Conservation (phyloP, 352 stramenopile species). For the Globisporangium acanthophoron region DNA sequence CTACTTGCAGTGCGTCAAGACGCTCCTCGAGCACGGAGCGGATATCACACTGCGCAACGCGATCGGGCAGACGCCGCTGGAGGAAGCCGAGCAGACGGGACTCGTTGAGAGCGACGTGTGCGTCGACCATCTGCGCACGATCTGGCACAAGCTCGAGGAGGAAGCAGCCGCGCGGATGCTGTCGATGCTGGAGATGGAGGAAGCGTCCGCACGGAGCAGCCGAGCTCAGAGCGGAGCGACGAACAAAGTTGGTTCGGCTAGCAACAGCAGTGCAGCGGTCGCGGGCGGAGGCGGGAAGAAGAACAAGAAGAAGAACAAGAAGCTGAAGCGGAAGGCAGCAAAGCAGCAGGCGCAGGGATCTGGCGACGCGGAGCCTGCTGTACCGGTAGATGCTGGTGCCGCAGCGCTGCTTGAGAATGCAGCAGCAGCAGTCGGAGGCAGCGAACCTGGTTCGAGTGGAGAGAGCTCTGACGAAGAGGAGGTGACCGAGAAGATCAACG, state of each 20-base stretch:
- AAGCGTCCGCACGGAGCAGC: conserved; percentile 18
- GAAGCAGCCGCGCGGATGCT: conserved; percentile 75
- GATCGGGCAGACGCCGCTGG: conserved; percentile 73
- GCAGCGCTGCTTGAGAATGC: neutral
- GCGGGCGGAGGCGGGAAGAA: conserved; percentile 22
- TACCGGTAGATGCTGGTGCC: neutral
- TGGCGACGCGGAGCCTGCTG: neutral
- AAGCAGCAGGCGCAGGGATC: conserved; percentile 19
- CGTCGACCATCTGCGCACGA: conserved; percentile 46
- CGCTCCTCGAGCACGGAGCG: conserved; percentile 45
- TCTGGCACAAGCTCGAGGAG: conserved; percentile 73
- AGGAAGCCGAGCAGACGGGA: conserved; percentile 70
- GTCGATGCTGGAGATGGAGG: conserved; percentile 82
- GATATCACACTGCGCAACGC: conserved; percentile 77
- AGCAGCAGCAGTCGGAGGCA: neutral
- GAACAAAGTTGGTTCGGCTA: neutral
- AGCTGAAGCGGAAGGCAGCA: conserved; percentile 49
- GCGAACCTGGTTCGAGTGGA: conserved; percentile 2
- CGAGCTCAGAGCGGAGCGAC: neutral
- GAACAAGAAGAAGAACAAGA: conserved; percentile 75
- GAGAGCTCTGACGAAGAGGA: conserved; percentile 15
- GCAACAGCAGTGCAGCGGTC: neutral
- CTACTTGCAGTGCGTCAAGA: conserved; percentile 71
- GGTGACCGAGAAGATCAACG: conserved; percentile 1
- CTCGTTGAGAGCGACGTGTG: conserved; percentile 50